phyloP scores from a whole-genome alignment of 495 filamentous ascomycete genomes.

The Penicillium ochrochloron region DNA sequence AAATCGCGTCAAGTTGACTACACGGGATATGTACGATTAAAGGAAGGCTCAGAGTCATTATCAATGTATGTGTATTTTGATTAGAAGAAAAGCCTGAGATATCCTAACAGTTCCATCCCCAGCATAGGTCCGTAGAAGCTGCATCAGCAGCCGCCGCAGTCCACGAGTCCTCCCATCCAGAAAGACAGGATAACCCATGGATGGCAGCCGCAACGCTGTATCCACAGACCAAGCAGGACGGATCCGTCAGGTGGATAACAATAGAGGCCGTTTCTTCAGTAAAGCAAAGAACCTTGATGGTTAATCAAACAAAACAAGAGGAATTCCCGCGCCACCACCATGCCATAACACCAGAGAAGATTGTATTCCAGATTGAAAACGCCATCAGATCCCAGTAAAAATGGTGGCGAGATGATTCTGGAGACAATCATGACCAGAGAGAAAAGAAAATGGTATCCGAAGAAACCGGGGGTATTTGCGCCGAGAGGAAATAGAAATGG shows the following conservation, averaged over 20 bases:
- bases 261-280: background rate
- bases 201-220: background rate
- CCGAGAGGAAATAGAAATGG: slow-evolving; percentile 19
- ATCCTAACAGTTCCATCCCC: background rate
- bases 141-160: background rate
- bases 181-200: background rate
- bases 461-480: slow-evolving; percentile 39
- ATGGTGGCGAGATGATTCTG: slow-evolving; percentile 7
- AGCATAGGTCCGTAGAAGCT: background rate
- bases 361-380: slow-evolving; percentile 10
- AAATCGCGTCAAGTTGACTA: background rate
- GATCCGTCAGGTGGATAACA: background rate
- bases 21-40: background rate
- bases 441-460: slow-evolving; percentile 19
- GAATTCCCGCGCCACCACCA: background rate
- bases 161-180: background rate
- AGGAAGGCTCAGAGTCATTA: background rate
- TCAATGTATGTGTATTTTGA: background rate
- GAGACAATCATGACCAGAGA: slow-evolving; percentile 14
- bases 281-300: background rate
- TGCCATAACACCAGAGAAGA: slow-evolving; percentile 12
- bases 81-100: background rate
- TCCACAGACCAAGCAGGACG: background rate
- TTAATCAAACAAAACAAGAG: background rate
- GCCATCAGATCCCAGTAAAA: slow-evolving; percentile 16